Evolutionary conservation across 805 yeast species (phyloP).

Genomic region (Metschnikowia chrysomelidarum): DNA sequence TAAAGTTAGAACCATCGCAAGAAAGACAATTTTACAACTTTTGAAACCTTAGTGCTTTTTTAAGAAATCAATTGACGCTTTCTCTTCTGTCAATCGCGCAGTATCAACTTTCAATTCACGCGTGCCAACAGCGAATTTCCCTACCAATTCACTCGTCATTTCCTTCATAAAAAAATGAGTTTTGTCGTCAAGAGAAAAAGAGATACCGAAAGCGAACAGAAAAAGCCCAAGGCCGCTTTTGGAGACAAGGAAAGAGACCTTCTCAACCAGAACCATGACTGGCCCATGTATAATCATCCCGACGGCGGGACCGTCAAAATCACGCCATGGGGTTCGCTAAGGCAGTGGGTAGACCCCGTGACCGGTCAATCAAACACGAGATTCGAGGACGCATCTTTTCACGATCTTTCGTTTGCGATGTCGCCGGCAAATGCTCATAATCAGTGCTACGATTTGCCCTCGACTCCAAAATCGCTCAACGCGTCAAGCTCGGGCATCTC

Average conservation of each 20-base stretch:
- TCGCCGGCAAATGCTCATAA: conserved; percentile 8
- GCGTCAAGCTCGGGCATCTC: conserved; percentile 14
- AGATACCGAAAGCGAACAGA: conserved; percentile 24
- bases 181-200: conserved; percentile 22
- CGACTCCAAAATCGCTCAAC: conserved; percentile 21
- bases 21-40: too few species aligned
- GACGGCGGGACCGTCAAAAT: conserved; percentile 61
- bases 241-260: conserved; percentile 20
- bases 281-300: conserved; percentile 59
- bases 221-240: conserved; percentile 20
- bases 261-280: conserved; percentile 33
- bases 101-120: too few species aligned
- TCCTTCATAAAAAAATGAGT: background rate
- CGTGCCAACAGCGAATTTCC: too few species aligned
- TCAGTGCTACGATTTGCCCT: conserved; percentile 18
- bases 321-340: conserved; percentile 61
- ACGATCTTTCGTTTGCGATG: conserved; percentile 21
- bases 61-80: too few species aligned
- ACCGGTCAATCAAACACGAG: conserved; percentile 46
- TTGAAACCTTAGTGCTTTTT: too few species aligned
- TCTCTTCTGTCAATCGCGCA: too few species aligned
- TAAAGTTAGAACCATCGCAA: too few species aligned
- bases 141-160: background rate
- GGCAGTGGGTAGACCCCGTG: conserved; percentile 41
- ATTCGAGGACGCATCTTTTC: conserved; percentile 43